Conservation (phyloP, 345 rosid genomes). For the Lepidium sativum region DNA sequence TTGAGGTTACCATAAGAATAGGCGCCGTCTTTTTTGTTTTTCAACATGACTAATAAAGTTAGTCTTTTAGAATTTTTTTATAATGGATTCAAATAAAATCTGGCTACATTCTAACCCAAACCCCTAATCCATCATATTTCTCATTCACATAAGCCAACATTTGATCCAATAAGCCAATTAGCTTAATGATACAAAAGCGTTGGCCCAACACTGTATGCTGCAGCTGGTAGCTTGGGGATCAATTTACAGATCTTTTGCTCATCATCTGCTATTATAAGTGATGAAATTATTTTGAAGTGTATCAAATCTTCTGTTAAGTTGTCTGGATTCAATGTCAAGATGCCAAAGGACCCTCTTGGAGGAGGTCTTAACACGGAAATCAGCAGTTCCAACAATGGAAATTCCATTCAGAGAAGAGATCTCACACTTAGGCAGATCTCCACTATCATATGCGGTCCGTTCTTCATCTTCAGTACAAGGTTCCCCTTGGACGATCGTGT, state of each 20-base stretch:
- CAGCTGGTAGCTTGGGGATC: constrained; percentile 88
- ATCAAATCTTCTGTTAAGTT: constrained; percentile 41
- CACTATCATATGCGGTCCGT: constrained; percentile 52
- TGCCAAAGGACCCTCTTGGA: constrained; percentile 38
- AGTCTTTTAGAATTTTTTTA: too few relatives aligned
- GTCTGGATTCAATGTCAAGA: constrained; percentile 40
- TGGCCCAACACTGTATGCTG: constrained; percentile 89
- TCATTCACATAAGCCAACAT: too few relatives aligned
- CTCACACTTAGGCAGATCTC: constrained; percentile 48
- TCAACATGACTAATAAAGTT: too few relatives aligned
- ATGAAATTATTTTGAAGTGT: constrained; percentile 64
- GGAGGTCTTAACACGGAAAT: constrained; percentile 33
- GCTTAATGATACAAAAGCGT: too few relatives aligned
- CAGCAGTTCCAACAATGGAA: constrained; percentile 28
- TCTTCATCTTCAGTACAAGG: constrained; percentile 42
- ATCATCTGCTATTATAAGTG: constrained; percentile 57
- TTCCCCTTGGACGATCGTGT: constrained; percentile 94
- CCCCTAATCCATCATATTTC: too few relatives aligned
- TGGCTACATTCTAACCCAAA: too few relatives aligned
- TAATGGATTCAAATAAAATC: too few relatives aligned
- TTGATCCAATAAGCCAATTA: too few relatives aligned
- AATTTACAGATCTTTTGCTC: constrained; percentile 79
- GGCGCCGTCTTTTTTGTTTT: too few relatives aligned
- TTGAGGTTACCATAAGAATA: too few relatives aligned
- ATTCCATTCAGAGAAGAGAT: constrained; percentile 40